Conservation (phyloP, 345 rosid genomes). For the Sonneratia alba region DNA sequence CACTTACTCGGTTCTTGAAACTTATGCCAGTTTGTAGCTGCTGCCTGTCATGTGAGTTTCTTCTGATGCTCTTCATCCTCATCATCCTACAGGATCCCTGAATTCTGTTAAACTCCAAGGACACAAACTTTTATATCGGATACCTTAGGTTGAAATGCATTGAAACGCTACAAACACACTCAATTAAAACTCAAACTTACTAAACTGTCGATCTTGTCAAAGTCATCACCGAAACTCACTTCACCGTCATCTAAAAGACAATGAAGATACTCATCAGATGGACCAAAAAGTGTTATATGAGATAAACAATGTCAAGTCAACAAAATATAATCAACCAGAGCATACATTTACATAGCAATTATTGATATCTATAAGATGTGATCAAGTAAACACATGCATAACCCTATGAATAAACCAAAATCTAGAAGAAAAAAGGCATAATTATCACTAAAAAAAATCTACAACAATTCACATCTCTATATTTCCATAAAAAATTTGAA, state of each 20-base stretch:
- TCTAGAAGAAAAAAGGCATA: background rate
- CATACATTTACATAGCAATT: background rate
- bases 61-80: conserved; percentile 9
- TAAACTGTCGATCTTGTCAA: conserved; percentile 79
- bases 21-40: background rate
- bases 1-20: background rate
- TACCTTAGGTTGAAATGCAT: background rate
- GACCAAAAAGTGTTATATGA: background rate
- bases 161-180: background rate
- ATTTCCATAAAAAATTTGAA: too few relatives aligned
- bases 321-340: background rate
- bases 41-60: background rate
- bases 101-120: background rate
- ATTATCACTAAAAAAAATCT: too few relatives aligned
- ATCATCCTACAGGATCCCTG: conserved; percentile 10
- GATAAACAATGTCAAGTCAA: too few relatives aligned
- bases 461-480: background rate
- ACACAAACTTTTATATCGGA: background rate
- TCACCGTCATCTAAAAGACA: conserved; percentile 52
- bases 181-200: conserved; percentile 33
- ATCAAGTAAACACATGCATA: background rate
- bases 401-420: background rate
- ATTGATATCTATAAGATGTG: background rate
- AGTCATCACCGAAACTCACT: conserved; percentile 69
- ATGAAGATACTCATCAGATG: conserved; percentile 6